phyloP scores from a whole-genome alignment of 352 stramenopile genomes.

The Phytophthora pseudosyringae region DNA sequence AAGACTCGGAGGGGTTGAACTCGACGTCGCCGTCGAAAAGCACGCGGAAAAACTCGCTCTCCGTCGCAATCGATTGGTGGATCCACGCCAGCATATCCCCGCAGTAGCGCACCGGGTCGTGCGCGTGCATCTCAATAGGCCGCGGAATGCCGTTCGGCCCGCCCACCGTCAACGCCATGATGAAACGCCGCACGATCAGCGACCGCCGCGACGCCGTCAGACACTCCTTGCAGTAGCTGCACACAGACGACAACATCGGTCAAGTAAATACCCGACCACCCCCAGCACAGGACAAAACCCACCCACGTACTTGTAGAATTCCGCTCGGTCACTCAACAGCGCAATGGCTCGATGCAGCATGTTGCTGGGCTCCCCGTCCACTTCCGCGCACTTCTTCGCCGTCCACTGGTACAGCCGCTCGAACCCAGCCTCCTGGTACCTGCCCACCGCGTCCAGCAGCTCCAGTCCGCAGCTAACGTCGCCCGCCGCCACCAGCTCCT shows the following conservation, averaged over 20 bases:
- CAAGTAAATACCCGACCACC: not conserved
- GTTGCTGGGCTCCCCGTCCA: slow-evolving; percentile 69
- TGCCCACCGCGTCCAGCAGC: slow-evolving; percentile 83
- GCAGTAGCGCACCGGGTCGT: slow-evolving; percentile 88
- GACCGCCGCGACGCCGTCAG: slow-evolving; percentile 59
- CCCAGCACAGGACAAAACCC: not conserved
- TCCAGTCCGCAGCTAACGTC: slow-evolving; percentile 77
- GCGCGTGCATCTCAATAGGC: slow-evolving; percentile 89
- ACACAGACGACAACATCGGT: not conserved
- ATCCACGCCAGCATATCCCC: slow-evolving; percentile 91
- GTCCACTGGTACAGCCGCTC: slow-evolving; percentile 91
- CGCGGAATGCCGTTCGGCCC: slow-evolving; percentile 75
- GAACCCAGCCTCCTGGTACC: slow-evolving; percentile 88
- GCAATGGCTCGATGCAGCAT: slow-evolving; percentile 73
- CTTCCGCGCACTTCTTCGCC: slow-evolving; percentile 70
- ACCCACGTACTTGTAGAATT: slow-evolving; percentile 76
- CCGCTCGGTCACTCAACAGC: slow-evolving; percentile 63
- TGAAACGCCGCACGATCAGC: slow-evolving; percentile 76
- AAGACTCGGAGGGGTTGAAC: slow-evolving; percentile 28
- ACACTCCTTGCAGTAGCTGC: slow-evolving; percentile 85
- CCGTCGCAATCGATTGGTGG: slow-evolving; percentile 83
- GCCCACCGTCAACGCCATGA: slow-evolving; percentile 76
- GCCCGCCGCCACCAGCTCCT: slow-evolving; percentile 51
- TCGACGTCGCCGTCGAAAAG: slow-evolving; percentile 73
- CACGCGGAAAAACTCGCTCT: slow-evolving; percentile 83